Evolutionary conservation across 768 basidiomycete species (phyloP).

Genomic region (Tulasnella sp.): DNA sequence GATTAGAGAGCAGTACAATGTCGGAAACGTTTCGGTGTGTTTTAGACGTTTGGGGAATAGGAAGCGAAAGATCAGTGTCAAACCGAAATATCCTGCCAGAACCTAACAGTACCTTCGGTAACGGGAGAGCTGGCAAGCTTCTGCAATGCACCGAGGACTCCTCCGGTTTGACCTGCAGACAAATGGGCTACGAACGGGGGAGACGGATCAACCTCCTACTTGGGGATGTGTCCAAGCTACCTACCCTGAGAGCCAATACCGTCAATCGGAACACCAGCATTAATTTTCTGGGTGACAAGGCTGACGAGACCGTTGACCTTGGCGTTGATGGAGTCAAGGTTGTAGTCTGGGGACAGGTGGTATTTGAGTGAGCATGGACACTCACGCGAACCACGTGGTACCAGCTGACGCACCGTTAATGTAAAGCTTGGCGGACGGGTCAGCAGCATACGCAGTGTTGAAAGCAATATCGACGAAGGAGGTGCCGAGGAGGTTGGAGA

Average conservation of each 20-base stretch:
- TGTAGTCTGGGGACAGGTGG: background rate
- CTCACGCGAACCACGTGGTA: too few relatives aligned
- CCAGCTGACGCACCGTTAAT: background rate
- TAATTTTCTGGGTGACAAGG: background rate
- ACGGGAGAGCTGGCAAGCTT: background rate
- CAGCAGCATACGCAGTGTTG: slow-evolving; percentile 44
- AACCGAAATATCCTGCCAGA: background rate
- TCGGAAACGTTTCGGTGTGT: too few relatives aligned
- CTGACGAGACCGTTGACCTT: slow-evolving; percentile 4
- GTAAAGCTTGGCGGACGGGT: slow-evolving; percentile 35
- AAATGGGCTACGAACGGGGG: background rate
- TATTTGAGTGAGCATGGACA: background rate
- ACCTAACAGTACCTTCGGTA: background rate
- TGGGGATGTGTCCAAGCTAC: background rate
- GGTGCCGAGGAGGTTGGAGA: slow-evolving; percentile 39
- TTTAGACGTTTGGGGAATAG: background rate
- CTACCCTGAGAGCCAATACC: slow-evolving; percentile 12
- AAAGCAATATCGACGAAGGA: slow-evolving; percentile 46
- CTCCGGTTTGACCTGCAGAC: slow-evolving; percentile 1
- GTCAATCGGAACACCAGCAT: slow-evolving; percentile 14
- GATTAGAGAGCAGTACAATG: too few relatives aligned
- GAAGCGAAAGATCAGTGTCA: background rate
- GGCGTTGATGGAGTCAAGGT: slow-evolving; percentile 11
- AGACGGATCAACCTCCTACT: background rate
- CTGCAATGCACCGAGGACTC: background rate